Evolutionary conservation across 345 rosid species (phyloP).

Genomic region (rapeseed (Brassica napus)): DNA sequence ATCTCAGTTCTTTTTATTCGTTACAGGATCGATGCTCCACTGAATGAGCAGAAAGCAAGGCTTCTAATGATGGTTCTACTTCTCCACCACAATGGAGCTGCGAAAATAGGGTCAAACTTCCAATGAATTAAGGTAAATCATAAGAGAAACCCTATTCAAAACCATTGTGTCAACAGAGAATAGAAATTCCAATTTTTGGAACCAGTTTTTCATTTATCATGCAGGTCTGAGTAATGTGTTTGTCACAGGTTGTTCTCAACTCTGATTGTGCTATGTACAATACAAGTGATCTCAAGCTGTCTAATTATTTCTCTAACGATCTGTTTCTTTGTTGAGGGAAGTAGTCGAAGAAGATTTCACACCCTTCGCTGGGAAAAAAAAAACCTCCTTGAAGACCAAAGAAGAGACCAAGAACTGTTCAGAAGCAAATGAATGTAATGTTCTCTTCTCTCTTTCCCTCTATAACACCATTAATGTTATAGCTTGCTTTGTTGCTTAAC

Average conservation of each 20-base stretch:
- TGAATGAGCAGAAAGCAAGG: background rate
- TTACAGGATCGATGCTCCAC: background rate
- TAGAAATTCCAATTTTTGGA: background rate
- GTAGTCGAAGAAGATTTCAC: too few species aligned
- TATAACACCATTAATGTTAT: too few species aligned
- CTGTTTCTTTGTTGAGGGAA: too few species aligned
- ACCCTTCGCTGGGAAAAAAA: too few species aligned
- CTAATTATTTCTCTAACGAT: background rate
- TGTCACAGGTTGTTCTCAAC: background rate
- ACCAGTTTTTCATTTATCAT: background rate
- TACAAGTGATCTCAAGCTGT: background rate
- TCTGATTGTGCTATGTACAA: background rate
- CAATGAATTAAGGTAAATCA: too few species aligned
- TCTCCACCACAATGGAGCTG: too few species aligned
- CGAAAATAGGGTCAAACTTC: too few species aligned
- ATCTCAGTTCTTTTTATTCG: background rate
- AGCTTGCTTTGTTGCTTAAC: background rate
- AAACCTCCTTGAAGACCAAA: background rate
- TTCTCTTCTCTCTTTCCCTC: too few species aligned
- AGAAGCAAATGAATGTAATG: background rate
- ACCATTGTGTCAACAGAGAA: background rate
- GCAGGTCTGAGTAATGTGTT: background rate
- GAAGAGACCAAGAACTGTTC: background rate
- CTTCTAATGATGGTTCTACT: too few species aligned
- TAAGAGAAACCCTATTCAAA: background rate